phyloP scores from a whole-genome alignment of 257 asterid species.

The Mentha longifolia region DNA sequence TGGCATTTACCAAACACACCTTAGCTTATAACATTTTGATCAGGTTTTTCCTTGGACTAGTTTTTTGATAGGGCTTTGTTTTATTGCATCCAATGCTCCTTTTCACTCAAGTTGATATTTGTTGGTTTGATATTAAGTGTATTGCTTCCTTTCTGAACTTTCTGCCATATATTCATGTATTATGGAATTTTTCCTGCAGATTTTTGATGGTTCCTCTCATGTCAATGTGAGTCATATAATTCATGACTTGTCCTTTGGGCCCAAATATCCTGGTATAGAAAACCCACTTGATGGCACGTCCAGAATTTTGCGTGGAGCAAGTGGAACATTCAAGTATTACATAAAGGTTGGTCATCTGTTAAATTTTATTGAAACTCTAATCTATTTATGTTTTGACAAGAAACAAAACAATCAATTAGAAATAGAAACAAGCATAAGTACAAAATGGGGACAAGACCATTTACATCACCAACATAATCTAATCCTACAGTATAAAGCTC shows the following conservation, averaged over 20 bases:
- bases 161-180: conserved; percentile 13
- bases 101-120: background rate
- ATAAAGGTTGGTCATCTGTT: conserved; percentile 67
- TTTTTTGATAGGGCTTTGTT: background rate
- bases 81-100: background rate
- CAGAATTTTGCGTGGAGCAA: conserved; percentile 78
- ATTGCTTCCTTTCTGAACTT: conserved; percentile 7
- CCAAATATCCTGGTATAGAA: conserved; percentile 95
- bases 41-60: background rate
- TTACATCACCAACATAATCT: background rate
- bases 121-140: conserved; percentile 15
- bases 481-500: background rate
- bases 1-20: background rate
- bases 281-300: conserved; percentile 94
- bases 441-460: background rate
- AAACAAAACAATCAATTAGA: background rate
- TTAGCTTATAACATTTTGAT: background rate
- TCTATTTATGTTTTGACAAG: background rate
- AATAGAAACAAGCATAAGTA: background rate
- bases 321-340: conserved; percentile 98
- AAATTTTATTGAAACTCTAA: conserved; percentile 15
- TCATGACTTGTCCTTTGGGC: conserved; percentile 96
- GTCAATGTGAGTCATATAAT: conserved; percentile 95
- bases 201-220: conserved; percentile 80
- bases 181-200: conserved; percentile 54